phyloP scores from a whole-genome alignment of 305 asterid species.

The Solanum aculeatissimum region DNA sequence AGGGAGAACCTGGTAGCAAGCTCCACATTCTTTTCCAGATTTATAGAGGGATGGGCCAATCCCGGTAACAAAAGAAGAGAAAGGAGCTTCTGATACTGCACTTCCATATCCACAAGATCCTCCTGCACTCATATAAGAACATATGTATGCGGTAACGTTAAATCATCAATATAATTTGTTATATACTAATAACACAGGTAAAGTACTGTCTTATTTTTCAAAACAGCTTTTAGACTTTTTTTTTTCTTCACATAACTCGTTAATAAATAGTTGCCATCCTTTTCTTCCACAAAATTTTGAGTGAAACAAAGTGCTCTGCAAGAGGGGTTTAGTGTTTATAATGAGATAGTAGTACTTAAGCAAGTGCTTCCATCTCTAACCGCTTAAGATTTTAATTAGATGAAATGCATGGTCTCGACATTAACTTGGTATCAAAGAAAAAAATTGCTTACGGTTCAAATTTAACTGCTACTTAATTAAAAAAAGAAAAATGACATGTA shows the following conservation, averaged over 20 bases:
- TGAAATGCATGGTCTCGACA: background rate
- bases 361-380: background rate
- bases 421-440: background rate
- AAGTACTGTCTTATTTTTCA: too few relatives aligned
- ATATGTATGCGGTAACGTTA: background rate
- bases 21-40: conserved; percentile 68
- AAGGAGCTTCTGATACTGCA: conserved; percentile 48
- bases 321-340: too few relatives aligned
- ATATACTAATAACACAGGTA: background rate
- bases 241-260: too few relatives aligned
- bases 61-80: conserved; percentile 56
- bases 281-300: background rate
- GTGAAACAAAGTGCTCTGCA: too few relatives aligned
- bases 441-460: background rate
- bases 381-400: background rate
- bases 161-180: background rate
- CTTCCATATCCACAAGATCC: conserved; percentile 62
- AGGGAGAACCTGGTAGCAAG: conserved; percentile 40
- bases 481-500: background rate
- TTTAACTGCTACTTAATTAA: background rate
- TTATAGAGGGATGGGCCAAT: conserved; percentile 62
- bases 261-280: background rate
- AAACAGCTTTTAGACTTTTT: too few relatives aligned
- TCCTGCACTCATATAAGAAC: conserved; percentile 17
- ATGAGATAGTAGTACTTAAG: background rate